Base-by-base conservation (phyloP, 306 rosid species). In the Casuarina cunninghamiana region DNA sequence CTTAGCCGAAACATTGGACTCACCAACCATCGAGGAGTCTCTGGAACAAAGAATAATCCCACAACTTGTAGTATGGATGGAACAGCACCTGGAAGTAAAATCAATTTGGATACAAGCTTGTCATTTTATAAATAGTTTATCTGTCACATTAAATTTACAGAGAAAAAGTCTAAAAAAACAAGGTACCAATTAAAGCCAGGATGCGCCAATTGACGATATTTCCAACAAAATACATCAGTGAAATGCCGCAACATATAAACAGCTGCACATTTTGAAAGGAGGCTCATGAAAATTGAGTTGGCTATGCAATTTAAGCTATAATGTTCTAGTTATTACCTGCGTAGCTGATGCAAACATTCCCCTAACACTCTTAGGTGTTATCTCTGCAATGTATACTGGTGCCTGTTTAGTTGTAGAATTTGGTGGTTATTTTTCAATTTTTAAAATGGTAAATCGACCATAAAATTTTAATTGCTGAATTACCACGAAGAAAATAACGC, bases 21-120 rank as follows among this genome's bases (percentile, higher is more conserved):
- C 73, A 92, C 97, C 89, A 92, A 83, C 97, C 97, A 94, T 85
- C 97, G 91, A 43, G 97, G 97, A 53, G 98, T 92, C 86, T 95
- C 93, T 2, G 96, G 92, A 78, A 92, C 84, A 82, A 95, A 92
- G 73, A 88, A 82, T 39, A 92, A 86, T 66, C 95, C 84, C 39
- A 89, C 41, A 72, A 92, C 85, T 75, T 89, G 91, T 72, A 79
- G 37, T 70, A 80, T 9, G 71, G 90, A 95, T 1, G 97, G 92
- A 78, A 89, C 73, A 55, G 38, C 71, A 63, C 97, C 96, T 95
- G 81, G 43, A 50, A 83, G 32, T 42, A 60, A 19, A 41, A 67
- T 46, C 67, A 19, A 71, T 73, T 65, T 46, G 44, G 57, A 65
- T 57, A 3, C 1, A 66, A 42, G 32, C 41, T 15, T 16, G 9